Percentiles rank a stretch among this genome's conserved stretches.
These are phyloP conservation scores for Halenospora varia DNA, from an alignment of 495 filamentous ascomycete species.

Conservation along the genomic window DNA sequence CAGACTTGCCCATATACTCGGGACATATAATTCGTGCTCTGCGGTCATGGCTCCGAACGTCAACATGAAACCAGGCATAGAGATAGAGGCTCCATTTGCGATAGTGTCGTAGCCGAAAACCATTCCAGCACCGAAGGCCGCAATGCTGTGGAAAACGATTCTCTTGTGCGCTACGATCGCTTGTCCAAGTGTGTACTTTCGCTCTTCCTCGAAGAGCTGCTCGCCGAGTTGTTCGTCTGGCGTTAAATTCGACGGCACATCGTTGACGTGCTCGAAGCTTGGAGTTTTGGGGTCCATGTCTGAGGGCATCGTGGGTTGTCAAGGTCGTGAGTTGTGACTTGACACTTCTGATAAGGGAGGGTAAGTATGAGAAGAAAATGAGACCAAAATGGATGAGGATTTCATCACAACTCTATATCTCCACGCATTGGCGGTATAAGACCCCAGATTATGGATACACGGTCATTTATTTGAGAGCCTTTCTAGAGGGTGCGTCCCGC, in stretches of 20 bases:
- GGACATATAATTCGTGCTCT: conserved; percentile 21
- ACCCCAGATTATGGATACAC: too few relatives aligned
- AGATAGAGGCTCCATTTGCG: conserved; percentile 24
- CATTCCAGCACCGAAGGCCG: conserved; percentile 9
- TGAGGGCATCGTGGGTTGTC: too few relatives aligned
- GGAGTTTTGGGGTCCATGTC: neutral
- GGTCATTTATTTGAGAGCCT: too few relatives aligned
- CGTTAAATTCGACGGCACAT: neutral
- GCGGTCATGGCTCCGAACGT: conserved; percentile 24
- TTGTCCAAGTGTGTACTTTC: conserved; percentile 6
- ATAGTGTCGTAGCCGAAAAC: conserved; percentile 21
- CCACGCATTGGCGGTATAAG: too few relatives aligned
- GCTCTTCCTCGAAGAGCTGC: conserved; percentile 2
- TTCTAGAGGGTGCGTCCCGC: too few relatives aligned
- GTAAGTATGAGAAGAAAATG: too few relatives aligned
- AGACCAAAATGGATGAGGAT: too few relatives aligned
- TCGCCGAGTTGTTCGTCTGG: conserved; percentile 3
- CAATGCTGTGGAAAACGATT: conserved; percentile 1
- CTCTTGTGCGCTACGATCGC: conserved; percentile 4
- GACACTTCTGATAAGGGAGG: too few relatives aligned
- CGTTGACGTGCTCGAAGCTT: conserved; percentile 5
- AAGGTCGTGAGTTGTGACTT: too few relatives aligned
- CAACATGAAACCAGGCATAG: conserved; percentile 28
- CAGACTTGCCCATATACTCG: conserved; percentile 25
- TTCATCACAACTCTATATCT: too few relatives aligned